A percentile compares a stretch with the other conserved stretches of the same genome.
Evolutionary conservation across 75 land plant genomes (phyloP).

Genomic region (Picea glauca): DNA sequence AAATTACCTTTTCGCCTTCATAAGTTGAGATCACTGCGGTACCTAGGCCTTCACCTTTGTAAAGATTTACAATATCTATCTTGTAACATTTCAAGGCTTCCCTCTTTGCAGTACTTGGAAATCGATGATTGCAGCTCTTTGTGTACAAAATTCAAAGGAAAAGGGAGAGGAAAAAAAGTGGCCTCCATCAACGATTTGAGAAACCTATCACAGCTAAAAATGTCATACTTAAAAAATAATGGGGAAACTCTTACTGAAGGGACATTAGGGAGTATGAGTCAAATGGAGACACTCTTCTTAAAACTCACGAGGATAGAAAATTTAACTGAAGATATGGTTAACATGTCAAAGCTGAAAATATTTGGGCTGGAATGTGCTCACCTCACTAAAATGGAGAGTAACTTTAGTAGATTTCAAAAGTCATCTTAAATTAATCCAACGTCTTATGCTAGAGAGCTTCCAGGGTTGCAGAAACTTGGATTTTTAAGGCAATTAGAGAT

Average conservation of each 20-base stretch:
- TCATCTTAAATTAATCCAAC: neutral
- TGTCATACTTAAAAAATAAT: neutral
- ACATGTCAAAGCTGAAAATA: neutral
- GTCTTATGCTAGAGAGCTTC: neutral
- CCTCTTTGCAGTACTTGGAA: neutral
- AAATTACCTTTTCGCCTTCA: neutral
- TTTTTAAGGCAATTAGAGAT: neutral
- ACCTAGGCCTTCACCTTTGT: neutral
- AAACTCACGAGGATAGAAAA: neutral
- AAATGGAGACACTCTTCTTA: neutral
- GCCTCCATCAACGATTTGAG: neutral
- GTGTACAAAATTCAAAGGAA: neutral
- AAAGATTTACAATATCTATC: neutral
- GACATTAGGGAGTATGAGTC: neutral
- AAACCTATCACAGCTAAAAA: neutral
- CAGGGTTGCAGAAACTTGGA: neutral
- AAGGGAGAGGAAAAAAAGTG: neutral
- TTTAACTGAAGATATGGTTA: neutral
- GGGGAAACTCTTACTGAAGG: neutral
- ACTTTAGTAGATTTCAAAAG: neutral
- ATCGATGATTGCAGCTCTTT: neutral
- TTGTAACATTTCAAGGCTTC: neutral
- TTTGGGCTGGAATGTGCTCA: neutral
- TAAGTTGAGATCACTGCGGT: neutral
- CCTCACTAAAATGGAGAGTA: neutral